A percentile compares a stretch with the other conserved stretches of the same genome.
Evolutionary conservation across 805 yeast species (phyloP).

Genomic region (Tetrapisispora namnaoensis): DNA sequence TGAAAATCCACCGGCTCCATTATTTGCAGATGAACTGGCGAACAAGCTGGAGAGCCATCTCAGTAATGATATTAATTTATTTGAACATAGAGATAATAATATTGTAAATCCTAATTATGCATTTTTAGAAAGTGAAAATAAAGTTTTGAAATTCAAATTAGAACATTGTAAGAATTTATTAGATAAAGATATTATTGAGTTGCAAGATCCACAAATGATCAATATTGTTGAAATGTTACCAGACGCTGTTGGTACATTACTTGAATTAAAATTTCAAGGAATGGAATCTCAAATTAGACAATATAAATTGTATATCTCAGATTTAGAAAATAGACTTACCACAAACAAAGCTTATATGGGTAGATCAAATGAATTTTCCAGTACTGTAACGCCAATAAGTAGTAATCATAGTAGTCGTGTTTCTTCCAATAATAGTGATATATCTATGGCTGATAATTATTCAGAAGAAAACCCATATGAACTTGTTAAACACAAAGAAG

Average conservation of each 20-base stretch:
- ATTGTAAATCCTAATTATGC: slow-evolving; percentile 27
- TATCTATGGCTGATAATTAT: neutral
- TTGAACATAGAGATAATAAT: slow-evolving; percentile 4
- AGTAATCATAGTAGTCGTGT: neutral
- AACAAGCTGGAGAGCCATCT: neutral
- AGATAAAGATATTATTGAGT: slow-evolving; percentile 48
- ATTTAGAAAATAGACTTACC: slow-evolving; percentile 11
- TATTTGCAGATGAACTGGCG: neutral
- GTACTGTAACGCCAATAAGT: neutral
- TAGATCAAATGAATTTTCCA: slow-evolving; percentile 1
- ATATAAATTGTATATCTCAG: slow-evolving; percentile 16
- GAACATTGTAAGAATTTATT: slow-evolving; percentile 60
- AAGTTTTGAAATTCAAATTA: slow-evolving; percentile 51
- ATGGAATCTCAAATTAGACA: slow-evolving; percentile 26
- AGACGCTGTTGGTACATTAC: slow-evolving; percentile 32
- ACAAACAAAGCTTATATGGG: slow-evolving; percentile 11
- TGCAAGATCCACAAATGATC: slow-evolving; percentile 42
- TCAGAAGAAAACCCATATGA: neutral
- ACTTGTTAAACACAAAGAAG: slow-evolving; percentile 32
- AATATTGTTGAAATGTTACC: slow-evolving; percentile 52
- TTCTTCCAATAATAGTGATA: neutral
- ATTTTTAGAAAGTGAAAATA: slow-evolving; percentile 52
- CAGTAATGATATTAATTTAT: neutral
- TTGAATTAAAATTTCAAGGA: slow-evolving; percentile 22
- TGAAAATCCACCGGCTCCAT: slow-evolving; percentile 6